These are phyloP conservation scores for Erodium moschatum DNA, from an alignment of 441 rosid genomes.

Conservation along the genomic window DNA sequence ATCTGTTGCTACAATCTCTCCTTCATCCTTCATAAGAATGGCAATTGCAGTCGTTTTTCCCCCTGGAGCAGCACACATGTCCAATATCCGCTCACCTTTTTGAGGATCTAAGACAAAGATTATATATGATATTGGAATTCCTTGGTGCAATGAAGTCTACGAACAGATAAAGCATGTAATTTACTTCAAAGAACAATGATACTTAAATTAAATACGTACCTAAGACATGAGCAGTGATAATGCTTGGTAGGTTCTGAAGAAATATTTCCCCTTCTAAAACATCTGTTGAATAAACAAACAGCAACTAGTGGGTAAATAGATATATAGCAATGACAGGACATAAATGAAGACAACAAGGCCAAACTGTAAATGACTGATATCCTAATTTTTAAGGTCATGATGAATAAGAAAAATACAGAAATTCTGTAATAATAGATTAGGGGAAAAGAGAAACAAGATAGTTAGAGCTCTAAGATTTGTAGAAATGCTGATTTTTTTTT, in stretches of 20 bases:
- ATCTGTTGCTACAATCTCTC: conserved; percentile 82
- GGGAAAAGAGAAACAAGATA: no score
- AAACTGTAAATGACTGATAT: no score
- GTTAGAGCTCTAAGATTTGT: no score
- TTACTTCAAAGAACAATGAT: not conserved
- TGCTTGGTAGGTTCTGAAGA: conserved; percentile 93
- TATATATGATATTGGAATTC: conserved; percentile 11
- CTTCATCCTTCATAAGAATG: conserved; percentile 74
- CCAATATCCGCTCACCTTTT: conserved; percentile 77
- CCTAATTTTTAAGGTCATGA: no score
- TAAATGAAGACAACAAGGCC: no score
- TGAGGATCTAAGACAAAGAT: conserved; percentile 61
- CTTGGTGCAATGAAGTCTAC: no score
- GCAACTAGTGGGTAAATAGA: not conserved
- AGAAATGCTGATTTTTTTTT: no score
- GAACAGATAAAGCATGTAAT: not conserved
- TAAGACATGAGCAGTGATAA: conserved; percentile 72
- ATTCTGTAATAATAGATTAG: no score
- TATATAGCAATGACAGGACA: no score
- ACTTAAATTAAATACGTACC: conserved; percentile 34
- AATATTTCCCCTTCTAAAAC: conserved; percentile 90
- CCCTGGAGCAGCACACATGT: conserved; percentile 99
- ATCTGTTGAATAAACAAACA: conserved; percentile 33
- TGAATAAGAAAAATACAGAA: no score
- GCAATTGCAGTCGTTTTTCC: conserved; percentile 97